Percentiles rank a stretch among this genome's conserved stretches.
phyloP scores from a whole-genome alignment of 2,329 filamentous ascomycete species.

The Exophiala spinifera region DNA sequence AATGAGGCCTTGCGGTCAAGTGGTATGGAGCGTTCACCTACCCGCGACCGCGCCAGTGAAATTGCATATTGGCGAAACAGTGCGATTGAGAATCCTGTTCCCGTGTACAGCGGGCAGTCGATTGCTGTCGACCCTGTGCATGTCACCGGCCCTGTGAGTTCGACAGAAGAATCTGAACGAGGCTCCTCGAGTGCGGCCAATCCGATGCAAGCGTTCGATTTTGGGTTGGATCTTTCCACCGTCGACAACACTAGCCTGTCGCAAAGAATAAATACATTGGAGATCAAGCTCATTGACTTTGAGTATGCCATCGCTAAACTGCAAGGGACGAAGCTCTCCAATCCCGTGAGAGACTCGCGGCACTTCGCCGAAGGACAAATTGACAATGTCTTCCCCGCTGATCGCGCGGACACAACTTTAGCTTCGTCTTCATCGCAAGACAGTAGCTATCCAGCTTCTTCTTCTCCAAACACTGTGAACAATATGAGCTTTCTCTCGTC shows the following conservation, averaged over 20 bases:
- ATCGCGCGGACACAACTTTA: conserved; percentile 4
- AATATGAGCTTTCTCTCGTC: conserved; percentile 24
- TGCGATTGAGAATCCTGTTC: conserved; percentile 31
- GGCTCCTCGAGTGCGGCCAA: conserved; percentile 5
- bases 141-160: conserved; percentile 1
- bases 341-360: conserved; percentile 12
- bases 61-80: conserved; percentile 39
- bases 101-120: conserved; percentile 24
- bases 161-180: conserved; percentile 12
- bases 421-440: conserved; percentile 9
- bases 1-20: conserved; percentile 33
- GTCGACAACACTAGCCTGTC: conserved; percentile 42
- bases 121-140: conserved; percentile 20
- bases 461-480: conserved; percentile 10
- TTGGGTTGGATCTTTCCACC: conserved; percentile 30
- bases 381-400: conserved; percentile 12
- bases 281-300: conserved; percentile 51
- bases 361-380: conserved; percentile 7
- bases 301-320: conserved; percentile 50
- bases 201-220: conserved; percentile 28
- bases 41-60: conserved; percentile 40
- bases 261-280: conserved; percentile 48
- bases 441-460: conserved; percentile 5
- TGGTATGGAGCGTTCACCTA: conserved; percentile 39
- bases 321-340: conserved; percentile 35